Conservation (phyloP, 2,329 filamentous ascomycete species). For the Cadophora sp. region DNA sequence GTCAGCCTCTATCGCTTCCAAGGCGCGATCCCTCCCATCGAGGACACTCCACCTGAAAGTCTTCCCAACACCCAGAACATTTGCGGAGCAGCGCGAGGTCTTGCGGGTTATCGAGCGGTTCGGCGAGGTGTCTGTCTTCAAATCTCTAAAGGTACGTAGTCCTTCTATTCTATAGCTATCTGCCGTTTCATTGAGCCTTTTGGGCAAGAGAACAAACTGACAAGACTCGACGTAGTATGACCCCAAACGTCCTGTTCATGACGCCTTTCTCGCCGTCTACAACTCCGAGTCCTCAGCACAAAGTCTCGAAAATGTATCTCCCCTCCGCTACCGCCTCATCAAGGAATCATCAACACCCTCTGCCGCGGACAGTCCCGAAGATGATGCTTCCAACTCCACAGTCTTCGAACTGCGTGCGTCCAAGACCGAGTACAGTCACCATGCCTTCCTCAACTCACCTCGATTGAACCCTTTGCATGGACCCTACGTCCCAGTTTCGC, state of each 20-base stretch:
- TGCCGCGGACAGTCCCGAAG: neutral
- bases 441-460: slow-evolving; percentile 29
- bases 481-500: slow-evolving; percentile 36
- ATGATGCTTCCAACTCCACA: neutral
- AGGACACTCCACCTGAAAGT: slow-evolving; percentile 45
- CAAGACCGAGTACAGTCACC: slow-evolving; percentile 34
- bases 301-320: slow-evolving; percentile 36
- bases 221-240: slow-evolving; percentile 30
- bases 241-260: slow-evolving; percentile 32
- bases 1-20: neutral
- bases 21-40: slow-evolving; percentile 21
- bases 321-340: slow-evolving; percentile 42
- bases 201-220: slow-evolving; percentile 4
- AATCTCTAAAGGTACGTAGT: slow-evolving; percentile 41
- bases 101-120: slow-evolving; percentile 44
- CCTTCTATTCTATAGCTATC: neutral
- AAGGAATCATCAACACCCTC: slow-evolving; percentile 15
- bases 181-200: neutral
- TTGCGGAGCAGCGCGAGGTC: slow-evolving; percentile 45
- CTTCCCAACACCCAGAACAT: slow-evolving; percentile 40
- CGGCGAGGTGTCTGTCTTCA: slow-evolving; percentile 45
- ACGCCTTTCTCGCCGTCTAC: slow-evolving; percentile 44
- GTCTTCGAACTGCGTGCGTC: slow-evolving; percentile 39
- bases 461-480: slow-evolving; percentile 40
- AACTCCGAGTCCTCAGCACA: slow-evolving; percentile 31